These are phyloP conservation scores for Cornus controversa DNA, from an alignment of 148 eudicot genomes.

Conservation along the genomic window DNA sequence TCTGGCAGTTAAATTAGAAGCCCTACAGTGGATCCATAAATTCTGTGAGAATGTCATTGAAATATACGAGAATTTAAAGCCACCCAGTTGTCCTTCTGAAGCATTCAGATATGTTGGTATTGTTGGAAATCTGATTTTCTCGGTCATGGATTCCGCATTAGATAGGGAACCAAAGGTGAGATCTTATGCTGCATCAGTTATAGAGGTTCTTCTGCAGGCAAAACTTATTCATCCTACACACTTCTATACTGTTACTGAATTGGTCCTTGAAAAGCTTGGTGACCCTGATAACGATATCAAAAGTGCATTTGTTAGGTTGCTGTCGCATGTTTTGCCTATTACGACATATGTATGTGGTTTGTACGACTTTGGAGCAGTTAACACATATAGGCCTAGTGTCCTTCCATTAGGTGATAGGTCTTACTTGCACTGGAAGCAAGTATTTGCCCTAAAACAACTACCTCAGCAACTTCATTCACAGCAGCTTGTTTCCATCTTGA, in stretches of 20 bases:
- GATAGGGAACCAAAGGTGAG: constrained; percentile 91
- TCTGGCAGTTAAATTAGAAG: constrained; percentile 66
- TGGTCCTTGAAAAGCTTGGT: constrained; percentile 78
- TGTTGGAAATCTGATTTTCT: constrained; percentile 52
- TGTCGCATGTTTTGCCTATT: constrained; percentile 70
- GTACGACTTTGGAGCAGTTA: constrained; percentile 40
- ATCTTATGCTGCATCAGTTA: constrained; percentile 56
- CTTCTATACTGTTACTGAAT: constrained; percentile 51
- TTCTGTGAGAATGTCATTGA: constrained; percentile 52
- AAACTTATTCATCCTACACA: constrained; percentile 65
- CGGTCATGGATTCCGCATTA: constrained; percentile 69
- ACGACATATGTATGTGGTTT: constrained; percentile 63
- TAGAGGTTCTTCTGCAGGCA: constrained; percentile 70
- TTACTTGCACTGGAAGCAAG: constrained; percentile 74
- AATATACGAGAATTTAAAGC: constrained; percentile 40
- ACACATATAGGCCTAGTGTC: constrained; percentile 28
- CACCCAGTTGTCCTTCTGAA: constrained; percentile 38
- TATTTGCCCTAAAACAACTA: constrained; percentile 86
- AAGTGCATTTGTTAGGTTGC: constrained; percentile 55
- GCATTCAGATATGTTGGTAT: constrained; percentile 46
- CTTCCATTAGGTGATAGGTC: constrained; percentile 33
- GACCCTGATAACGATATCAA: constrained; percentile 68
- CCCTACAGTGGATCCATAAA: constrained; percentile 70
- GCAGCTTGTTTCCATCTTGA: constrained; percentile 88
- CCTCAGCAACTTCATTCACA: constrained; percentile 85